phyloP scores from a whole-genome alignment of 345 rosid genomes.

The Boechera stricta region DNA sequence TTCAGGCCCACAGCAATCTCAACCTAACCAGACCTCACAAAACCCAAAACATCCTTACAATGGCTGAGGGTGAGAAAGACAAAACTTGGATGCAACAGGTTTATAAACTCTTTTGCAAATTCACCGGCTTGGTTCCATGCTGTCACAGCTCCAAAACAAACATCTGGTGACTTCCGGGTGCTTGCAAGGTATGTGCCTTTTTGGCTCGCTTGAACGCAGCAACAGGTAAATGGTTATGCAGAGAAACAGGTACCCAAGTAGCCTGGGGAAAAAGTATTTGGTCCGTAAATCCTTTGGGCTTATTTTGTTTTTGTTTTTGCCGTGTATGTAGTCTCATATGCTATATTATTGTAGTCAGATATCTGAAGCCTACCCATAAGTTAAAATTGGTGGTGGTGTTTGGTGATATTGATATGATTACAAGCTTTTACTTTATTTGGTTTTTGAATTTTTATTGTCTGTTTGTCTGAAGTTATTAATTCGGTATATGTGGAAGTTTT shows the following conservation, averaged over 20 bases:
- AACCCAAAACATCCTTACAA: conserved; percentile 81
- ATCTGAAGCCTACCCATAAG: conserved; percentile 34
- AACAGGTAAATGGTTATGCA: conserved; percentile 38
- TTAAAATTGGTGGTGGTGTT: conserved; percentile 31
- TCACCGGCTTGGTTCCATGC: conserved; percentile 79
- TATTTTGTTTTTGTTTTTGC: conserved; percentile 21
- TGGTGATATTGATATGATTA: conserved; percentile 30
- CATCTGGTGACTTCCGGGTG: conserved; percentile 42
- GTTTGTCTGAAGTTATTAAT: neutral
- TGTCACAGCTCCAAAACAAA: conserved; percentile 60
- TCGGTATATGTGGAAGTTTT: conserved; percentile 20
- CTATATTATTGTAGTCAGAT: conserved; percentile 20
- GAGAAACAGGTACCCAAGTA: conserved; percentile 42
- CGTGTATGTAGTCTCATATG: conserved; percentile 22
- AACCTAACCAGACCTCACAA: conserved; percentile 79
- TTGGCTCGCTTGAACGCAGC: conserved; percentile 36
- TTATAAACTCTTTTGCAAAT: conserved; percentile 62
- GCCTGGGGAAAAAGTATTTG: conserved; percentile 37
- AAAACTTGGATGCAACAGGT: conserved; percentile 51
- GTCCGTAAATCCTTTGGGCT: conserved; percentile 41
- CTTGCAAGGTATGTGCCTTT: conserved; percentile 49
- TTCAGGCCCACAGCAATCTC: conserved; percentile 72
- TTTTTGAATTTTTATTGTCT: neutral
- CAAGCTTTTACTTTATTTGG: conserved; percentile 9
- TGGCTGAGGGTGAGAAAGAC: conserved; percentile 61